These are phyloP conservation scores for Diddensiella santjacobensis DNA, from an alignment of 805 yeast species.

Conservation along the genomic window DNA sequence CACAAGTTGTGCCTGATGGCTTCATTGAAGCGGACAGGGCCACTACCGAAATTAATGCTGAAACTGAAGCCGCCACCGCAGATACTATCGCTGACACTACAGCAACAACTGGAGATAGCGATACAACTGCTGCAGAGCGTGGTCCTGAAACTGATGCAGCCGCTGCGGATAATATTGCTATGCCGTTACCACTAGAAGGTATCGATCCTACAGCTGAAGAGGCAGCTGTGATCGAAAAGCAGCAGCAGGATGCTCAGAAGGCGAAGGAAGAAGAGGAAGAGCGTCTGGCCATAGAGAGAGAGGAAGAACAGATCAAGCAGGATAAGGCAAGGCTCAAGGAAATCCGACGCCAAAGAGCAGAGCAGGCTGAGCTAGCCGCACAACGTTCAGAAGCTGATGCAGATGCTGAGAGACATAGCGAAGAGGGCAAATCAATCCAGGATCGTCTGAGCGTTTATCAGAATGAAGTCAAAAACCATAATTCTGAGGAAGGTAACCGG, in stretches of 20 bases:
- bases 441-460: not conserved
- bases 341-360: slow-evolving; percentile 1
- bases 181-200: too few species aligned
- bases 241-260: too few species aligned
- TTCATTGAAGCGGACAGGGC: too few species aligned
- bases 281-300: not conserved
- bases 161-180: too few species aligned
- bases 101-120: too few species aligned
- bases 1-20: too few species aligned
- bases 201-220: too few species aligned
- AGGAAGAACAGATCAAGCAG: not conserved
- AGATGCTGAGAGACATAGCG: slow-evolving; percentile 4
- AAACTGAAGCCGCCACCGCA: not conserved
- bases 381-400: slow-evolving; percentile 1
- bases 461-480: slow-evolving; percentile 1
- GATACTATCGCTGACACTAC: not conserved
- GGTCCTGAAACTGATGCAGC: too few species aligned
- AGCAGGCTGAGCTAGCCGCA: slow-evolving; percentile 1
- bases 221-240: too few species aligned
- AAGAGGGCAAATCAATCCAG: not conserved
- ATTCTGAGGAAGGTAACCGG: not conserved
- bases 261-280: not conserved
- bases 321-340: not conserved
- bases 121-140: too few species aligned
- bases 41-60: too few species aligned